Base-by-base conservation (phyloP, 805 yeast species). In the Priceomyces fermenticarens region DNA sequence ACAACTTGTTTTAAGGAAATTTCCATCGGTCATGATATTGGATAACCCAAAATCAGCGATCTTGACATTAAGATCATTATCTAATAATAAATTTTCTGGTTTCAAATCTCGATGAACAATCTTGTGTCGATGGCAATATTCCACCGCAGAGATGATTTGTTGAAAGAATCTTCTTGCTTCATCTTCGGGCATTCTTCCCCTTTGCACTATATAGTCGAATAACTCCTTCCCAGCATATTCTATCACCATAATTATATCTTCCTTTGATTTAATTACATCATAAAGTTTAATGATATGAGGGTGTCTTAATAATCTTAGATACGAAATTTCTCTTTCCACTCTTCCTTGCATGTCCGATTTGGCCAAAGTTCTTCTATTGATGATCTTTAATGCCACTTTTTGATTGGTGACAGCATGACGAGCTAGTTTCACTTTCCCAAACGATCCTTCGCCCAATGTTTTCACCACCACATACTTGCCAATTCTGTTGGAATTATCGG, bases 261-360 rank as follows among this genome's bases (percentile, higher is more conserved):
- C 97, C 54, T 87, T 87, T 32, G 95, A 85, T 63, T 90, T 90
- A 60, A 91, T 90, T 33, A 91, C 98, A 62, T 91, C 98, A 65
- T 89, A 90, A 38, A 91, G 72, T 64, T 91, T 91, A 68, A 91
- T 91, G 63, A 91, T 91, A 63, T 91, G 98, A 3, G 97, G 97
- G 64, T 91, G 98, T 62, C 97, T 80, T 45, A 91, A 72, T 42
- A 91, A 72, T 41, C 97, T 72, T 49, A 91, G 71, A 60, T 91
- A 91, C 10, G 95, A 83, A 39, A 91, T 91, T 62, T 91, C 98
- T 53, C 98, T 75, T 70, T 91, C 98, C 23, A 91, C 83, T 47
- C 98, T 75, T 20, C 97, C 97, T 59, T 90, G 97, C 98, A 90
- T 90, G 64, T 90, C 98, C 8, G 89, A 80, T 58, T 91, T 91